phyloP scores from a whole-genome alignment of 2,329 filamentous ascomycete species.

The Pestalotiopsis sp. region DNA sequence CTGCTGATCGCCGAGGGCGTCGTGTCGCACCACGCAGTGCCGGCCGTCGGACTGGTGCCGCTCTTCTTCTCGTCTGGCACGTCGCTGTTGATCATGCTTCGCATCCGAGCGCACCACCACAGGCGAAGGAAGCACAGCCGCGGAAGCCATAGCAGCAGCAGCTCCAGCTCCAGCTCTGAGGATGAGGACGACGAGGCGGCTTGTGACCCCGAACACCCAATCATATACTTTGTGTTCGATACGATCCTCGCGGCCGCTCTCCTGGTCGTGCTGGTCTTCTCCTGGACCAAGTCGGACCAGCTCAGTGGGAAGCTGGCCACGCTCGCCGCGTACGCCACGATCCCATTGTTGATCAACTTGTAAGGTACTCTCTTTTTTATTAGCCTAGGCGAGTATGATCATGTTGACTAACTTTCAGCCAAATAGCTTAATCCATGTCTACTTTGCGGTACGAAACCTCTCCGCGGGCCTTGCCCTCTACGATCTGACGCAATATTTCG shows the following conservation, averaged over 20 bases:
- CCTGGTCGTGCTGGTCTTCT: slow-evolving; percentile 43
- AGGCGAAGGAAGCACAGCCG: slow-evolving; percentile 14
- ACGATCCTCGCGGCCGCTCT: slow-evolving; percentile 37
- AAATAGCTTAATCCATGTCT: slow-evolving; percentile 41
- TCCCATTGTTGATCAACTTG: slow-evolving; percentile 45
- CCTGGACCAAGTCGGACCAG: slow-evolving; percentile 35
- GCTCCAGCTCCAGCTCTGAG: background rate
- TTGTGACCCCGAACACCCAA: slow-evolving; percentile 26
- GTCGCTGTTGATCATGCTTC: slow-evolving; percentile 27
- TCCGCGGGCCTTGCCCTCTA: slow-evolving; percentile 43
- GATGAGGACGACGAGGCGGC: slow-evolving; percentile 10
- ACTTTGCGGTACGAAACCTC: slow-evolving; percentile 39
- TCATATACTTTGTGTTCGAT: slow-evolving; percentile 41
- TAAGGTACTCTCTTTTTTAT: slow-evolving; percentile 30
- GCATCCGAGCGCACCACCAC: slow-evolving; percentile 12
- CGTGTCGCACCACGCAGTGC: slow-evolving; percentile 35
- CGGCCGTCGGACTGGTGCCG: slow-evolving; percentile 42
- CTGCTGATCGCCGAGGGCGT: slow-evolving; percentile 42
- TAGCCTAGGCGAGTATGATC: background rate
- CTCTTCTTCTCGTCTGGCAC: slow-evolving; percentile 37
- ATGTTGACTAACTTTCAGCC: no score
- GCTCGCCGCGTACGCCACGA: slow-evolving; percentile 45
- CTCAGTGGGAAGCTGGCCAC: slow-evolving; percentile 36
- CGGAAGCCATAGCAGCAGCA: slow-evolving; percentile 7
- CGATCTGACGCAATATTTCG: slow-evolving; percentile 39